Evolutionary conservation across 2,329 filamentous ascomycete species (phyloP).

Genomic region (Hymenoscyphus fraxineus): DNA sequence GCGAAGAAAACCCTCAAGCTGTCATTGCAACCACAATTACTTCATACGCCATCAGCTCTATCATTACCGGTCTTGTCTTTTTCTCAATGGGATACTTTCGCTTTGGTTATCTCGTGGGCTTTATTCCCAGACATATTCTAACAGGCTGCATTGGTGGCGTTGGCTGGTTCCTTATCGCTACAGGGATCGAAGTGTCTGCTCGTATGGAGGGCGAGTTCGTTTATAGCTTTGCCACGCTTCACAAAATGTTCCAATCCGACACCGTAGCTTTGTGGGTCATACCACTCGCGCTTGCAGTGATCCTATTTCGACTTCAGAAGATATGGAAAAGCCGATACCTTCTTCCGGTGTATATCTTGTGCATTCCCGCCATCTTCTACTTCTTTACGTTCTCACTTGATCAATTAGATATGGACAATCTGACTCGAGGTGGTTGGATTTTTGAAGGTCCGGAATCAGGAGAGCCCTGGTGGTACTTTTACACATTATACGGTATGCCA

Average conservation of each 20-base stretch:
- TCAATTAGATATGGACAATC: slow-evolving; percentile 58
- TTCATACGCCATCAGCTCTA: slow-evolving; percentile 82
- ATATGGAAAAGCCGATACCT: slow-evolving; percentile 79
- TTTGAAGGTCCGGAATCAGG: slow-evolving; percentile 78
- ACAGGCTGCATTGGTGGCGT: slow-evolving; percentile 97
- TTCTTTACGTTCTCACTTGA: slow-evolving; percentile 69
- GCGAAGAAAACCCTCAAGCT: slow-evolving; percentile 74
- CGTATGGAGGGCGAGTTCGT: slow-evolving; percentile 80
- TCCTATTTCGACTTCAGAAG: slow-evolving; percentile 72
- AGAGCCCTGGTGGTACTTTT: slow-evolving; percentile 98
- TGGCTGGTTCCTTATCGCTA: slow-evolving; percentile 88
- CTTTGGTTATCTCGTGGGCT: slow-evolving; percentile 89
- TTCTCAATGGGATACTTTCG: slow-evolving; percentile 84
- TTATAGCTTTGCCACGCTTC: slow-evolving; percentile 73
- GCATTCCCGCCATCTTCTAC: slow-evolving; percentile 74
- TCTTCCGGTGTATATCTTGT: slow-evolving; percentile 80
- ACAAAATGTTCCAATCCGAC: slow-evolving; percentile 67
- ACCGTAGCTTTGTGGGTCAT: slow-evolving; percentile 80
- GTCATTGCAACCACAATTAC: slow-evolving; percentile 93
- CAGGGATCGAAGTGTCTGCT: slow-evolving; percentile 89
- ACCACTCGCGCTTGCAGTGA: slow-evolving; percentile 70
- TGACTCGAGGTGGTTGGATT: slow-evolving; percentile 81
- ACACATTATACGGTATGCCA: slow-evolving; percentile 81
- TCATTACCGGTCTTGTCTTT: slow-evolving; percentile 88
- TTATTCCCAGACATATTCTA: slow-evolving; percentile 93